Evolutionary conservation across 192 early-diverging fungal species (phyloP).

Genomic region (Podila clonocystis): DNA sequence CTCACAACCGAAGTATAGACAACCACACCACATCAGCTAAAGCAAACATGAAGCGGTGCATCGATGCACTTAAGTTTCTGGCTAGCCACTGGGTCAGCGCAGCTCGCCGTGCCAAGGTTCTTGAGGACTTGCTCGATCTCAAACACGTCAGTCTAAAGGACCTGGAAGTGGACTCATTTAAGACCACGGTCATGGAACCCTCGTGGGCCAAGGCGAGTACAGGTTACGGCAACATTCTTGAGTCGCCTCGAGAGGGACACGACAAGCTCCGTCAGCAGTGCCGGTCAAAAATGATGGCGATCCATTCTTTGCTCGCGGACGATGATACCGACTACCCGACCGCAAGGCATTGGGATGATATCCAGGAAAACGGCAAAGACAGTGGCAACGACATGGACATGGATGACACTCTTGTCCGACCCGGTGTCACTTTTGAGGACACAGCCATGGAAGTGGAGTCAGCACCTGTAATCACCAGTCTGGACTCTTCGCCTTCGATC

Average conservation of each 20-base stretch:
- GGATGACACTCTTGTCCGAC: too few species aligned
- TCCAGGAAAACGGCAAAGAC: too few species aligned
- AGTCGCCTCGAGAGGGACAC: conserved; percentile 18
- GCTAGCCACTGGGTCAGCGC: conserved; percentile 43
- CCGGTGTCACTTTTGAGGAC: too few species aligned
- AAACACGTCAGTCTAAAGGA: conserved; percentile 48
- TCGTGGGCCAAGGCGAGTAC: conserved; percentile 25
- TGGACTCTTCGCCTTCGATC: too few species aligned
- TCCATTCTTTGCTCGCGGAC: conserved; percentile 39
- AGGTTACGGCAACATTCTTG: conserved; percentile 8
- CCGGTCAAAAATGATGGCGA: conserved; percentile 47
- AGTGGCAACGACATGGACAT: too few species aligned
- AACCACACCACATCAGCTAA: conserved; percentile 21
- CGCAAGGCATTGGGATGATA: too few species aligned
- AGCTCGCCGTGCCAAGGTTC: conserved; percentile 40
- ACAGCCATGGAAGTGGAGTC: too few species aligned
- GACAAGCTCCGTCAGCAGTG: conserved; percentile 43
- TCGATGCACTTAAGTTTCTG: conserved; percentile 43
- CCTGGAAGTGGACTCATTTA: conserved; percentile 33
- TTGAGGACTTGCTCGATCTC: conserved; percentile 45
- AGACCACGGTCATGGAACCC: conserved; percentile 11
- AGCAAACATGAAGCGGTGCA: conserved; percentile 36
- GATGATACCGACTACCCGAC: conserved; percentile 16
- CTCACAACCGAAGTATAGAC: neutral
- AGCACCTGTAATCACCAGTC: too few species aligned